Evolutionary conservation across 371 early-diverging fungal species (phyloP).

Genomic region (Syncephalastrum contaminatum): DNA sequence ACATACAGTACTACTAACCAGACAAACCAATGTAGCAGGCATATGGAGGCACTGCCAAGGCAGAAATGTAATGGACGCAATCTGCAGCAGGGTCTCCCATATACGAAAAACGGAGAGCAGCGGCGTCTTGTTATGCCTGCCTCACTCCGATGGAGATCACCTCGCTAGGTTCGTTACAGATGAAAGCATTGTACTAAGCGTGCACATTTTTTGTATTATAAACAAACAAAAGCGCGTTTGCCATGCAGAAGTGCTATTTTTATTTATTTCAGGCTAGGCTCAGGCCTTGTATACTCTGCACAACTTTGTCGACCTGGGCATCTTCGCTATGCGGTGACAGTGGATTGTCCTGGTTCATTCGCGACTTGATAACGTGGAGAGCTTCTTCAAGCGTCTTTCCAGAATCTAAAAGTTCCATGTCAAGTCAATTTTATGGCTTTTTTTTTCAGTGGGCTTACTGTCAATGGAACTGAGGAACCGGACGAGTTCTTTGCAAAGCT

Average conservation of each 20-base stretch:
- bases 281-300: conserved; percentile 28
- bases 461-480: conserved; percentile 82
- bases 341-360: conserved; percentile 25
- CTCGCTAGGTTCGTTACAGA: too few relatives aligned
- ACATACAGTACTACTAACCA: too few relatives aligned
- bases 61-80: too few relatives aligned
- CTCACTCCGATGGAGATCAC: too few relatives aligned
- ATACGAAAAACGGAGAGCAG: too few relatives aligned
- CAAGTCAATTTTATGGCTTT: background rate
- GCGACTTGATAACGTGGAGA: conserved; percentile 34
- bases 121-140: too few relatives aligned
- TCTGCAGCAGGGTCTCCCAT: too few relatives aligned
- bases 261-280: background rate
- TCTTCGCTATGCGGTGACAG: conserved; percentile 23
- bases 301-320: conserved; percentile 35
- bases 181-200: too few relatives aligned
- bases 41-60: too few relatives aligned
- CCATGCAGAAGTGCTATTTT: background rate
- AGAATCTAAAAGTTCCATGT: conserved; percentile 20
- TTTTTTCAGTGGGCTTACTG: conserved; percentile 59
- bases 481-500: conserved; percentile 78
- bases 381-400: conserved; percentile 44
- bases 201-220: too few relatives aligned
- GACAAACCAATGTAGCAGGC: too few relatives aligned
- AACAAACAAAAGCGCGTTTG: background rate